A percentile compares a stretch with the other conserved stretches of the same genome.
These are phyloP conservation scores for Adiantum capillusveneris DNA, from an alignment of 75 land plant genomes.

Conservation along the genomic window DNA sequence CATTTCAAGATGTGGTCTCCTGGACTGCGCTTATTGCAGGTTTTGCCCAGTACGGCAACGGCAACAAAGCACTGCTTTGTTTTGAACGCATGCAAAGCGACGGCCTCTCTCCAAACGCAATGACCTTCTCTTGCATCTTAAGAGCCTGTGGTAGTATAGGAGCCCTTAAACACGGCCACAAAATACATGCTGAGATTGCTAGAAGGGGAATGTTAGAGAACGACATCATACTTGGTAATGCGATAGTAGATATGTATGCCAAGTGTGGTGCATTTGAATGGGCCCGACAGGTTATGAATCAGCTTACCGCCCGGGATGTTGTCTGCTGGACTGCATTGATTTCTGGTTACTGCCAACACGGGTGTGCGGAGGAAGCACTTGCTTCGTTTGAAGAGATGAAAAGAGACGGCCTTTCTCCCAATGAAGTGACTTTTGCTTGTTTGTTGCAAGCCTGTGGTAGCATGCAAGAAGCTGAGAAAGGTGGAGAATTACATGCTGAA, in stretches of 20 bases:
- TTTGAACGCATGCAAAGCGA: slow-evolving; percentile 30
- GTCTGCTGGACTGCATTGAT: slow-evolving; percentile 41
- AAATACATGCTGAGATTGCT: slow-evolving; percentile 12
- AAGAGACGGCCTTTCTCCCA: slow-evolving; percentile 11
- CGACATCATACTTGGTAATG: slow-evolving; percentile 4
- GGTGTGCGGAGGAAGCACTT: slow-evolving; percentile 8
- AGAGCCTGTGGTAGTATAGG: slow-evolving; percentile 5
- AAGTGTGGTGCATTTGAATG: slow-evolving; percentile 7
- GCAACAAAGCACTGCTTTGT: slow-evolving; percentile 17
- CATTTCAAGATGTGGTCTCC: slow-evolving; percentile 27
- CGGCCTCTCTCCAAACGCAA: not conserved
- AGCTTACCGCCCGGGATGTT: slow-evolving; percentile 17
- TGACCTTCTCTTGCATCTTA: slow-evolving; percentile 12
- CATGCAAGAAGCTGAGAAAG: not conserved
- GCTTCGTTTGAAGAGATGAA: slow-evolving; percentile 13
- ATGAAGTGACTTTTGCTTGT: slow-evolving; percentile 15
- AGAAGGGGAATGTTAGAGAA: slow-evolving; percentile 8
- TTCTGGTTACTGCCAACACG: slow-evolving; percentile 19
- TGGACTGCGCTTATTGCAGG: slow-evolving; percentile 57
- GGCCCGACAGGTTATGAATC: slow-evolving; percentile 21
- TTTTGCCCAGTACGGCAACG: slow-evolving; percentile 23
- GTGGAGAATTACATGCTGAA: not conserved
- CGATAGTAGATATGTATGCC: slow-evolving; percentile 22
- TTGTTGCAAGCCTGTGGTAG: slow-evolving; percentile 16
- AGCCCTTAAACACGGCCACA: slow-evolving; percentile 6